Conservation (phyloP, 2,329 filamentous ascomycete genomes). For the Chrysosporium keratinophilum region DNA sequence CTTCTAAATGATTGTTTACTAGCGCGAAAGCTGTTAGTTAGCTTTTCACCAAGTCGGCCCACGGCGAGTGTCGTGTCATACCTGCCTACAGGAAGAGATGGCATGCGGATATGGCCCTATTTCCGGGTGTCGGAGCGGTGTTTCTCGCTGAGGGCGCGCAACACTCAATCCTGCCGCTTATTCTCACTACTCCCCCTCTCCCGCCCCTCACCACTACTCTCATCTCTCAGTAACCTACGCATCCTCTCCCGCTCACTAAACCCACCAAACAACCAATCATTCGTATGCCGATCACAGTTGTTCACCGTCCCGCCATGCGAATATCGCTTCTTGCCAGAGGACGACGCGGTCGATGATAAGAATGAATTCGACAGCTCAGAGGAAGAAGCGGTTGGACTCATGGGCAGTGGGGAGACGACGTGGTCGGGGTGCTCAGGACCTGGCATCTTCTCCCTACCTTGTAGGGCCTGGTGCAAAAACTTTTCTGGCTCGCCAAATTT, state of each 20-base stretch:
- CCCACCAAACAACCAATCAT: constrained; percentile 44
- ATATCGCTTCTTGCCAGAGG: constrained; percentile 14
- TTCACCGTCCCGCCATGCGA: constrained; percentile 28
- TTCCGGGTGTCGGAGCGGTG: too few species aligned
- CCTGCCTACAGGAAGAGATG: too few species aligned
- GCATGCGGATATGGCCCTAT: too few species aligned
- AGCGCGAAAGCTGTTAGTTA: too few species aligned
- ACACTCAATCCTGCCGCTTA: constrained; percentile 2
- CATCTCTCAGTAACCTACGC: constrained; percentile 24
- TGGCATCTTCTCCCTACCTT: too few species aligned
- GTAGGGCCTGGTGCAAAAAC: too few species aligned
- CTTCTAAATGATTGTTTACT: too few species aligned
- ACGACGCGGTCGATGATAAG: not conserved
- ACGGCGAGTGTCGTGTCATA: too few species aligned
- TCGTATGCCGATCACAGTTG: constrained; percentile 41
- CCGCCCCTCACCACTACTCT: constrained; percentile 14
- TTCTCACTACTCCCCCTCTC: not conserved
- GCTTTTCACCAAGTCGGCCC: too few species aligned
- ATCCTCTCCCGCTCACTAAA: constrained; percentile 39
- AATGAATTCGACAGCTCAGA: not conserved
- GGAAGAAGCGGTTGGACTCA: constrained; percentile 7
- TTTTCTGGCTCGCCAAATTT: too few species aligned
- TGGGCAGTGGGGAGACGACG: constrained; percentile 16
- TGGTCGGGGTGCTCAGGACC: too few species aligned
- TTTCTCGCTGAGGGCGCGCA: too few species aligned